phyloP scores from a whole-genome alignment of 176 grass and related monocot species.

The Oryza brachyantha region DNA sequence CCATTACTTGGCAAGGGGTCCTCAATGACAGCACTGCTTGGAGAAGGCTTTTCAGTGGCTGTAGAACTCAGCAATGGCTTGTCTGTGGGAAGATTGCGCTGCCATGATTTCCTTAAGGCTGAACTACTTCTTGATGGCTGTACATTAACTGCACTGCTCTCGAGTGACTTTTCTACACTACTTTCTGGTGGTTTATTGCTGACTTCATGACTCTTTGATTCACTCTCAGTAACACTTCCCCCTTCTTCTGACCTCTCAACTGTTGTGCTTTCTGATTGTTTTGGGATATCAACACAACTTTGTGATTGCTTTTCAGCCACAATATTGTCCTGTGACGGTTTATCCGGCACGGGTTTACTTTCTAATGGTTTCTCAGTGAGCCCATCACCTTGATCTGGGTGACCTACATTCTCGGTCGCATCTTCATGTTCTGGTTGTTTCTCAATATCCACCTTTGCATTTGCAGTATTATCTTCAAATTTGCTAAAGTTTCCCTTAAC shows the following conservation, averaged over 20 bases:
- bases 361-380: constrained; percentile 33
- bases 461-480: constrained; percentile 59
- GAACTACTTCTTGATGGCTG: constrained; percentile 33
- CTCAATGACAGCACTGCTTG: constrained; percentile 21
- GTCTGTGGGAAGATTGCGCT: constrained; percentile 28
- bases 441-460: constrained; percentile 30
- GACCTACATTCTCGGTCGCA: background rate
- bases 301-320: constrained; percentile 24
- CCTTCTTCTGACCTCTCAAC: constrained; percentile 17
- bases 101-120: constrained; percentile 40
- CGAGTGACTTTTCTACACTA: constrained; percentile 20
- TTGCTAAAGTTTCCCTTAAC: constrained; percentile 88
- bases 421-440: constrained; percentile 37
- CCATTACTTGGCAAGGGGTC: constrained; percentile 43
- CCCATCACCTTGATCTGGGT: constrained; percentile 32
- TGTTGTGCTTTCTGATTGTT: constrained; percentile 32
- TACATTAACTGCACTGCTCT: constrained; percentile 34
- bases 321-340: constrained; percentile 30
- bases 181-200: constrained; percentile 32
- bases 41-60: constrained; percentile 29
- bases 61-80: constrained; percentile 23
- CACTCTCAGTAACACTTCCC: constrained; percentile 15
- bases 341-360: constrained; percentile 16
- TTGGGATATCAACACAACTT: constrained; percentile 18
- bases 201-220: constrained; percentile 22